Evolutionary conservation across 1,284 basidiomycete genomes (phyloP), one percentile per base, ranked within the genome.

Genomic region (Melampsora americana): DNA sequence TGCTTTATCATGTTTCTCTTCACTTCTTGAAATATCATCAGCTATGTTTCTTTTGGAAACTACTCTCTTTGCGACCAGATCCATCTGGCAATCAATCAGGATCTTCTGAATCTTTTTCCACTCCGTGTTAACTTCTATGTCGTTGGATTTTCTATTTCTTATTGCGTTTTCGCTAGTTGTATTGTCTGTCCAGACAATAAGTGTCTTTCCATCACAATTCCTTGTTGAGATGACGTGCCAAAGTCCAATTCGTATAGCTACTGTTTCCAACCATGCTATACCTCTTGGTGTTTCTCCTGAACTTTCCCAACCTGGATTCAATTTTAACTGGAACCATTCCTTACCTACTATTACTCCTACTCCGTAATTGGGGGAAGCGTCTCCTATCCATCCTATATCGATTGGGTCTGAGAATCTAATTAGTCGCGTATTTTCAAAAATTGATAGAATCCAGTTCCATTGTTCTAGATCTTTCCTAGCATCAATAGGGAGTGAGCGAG

Each of bases 21-120:
- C 44, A 46, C 66, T 44, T 67, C 66, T 48, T 9, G 66, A 67
- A 3, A 67, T n/a, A n/a, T 6, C 26, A 44, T 67, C 46, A 3
- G 66, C 66, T 4, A 18, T 48, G 26, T 67, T 67, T 18, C 48
- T 26, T 28, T 5, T 28, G 4, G 66, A 67, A 3, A 18, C 28
- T 16, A 67, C 66, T 28, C 66, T 48, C 48, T 50, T 67, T 9
- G 42, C n/a, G n/a, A n/a, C n/a, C n/a, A n/a, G n/a, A n/a, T n/a
- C n/a, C n/a, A n/a, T n/a, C n/a, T n/a, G n/a, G 18, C n/a, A n/a
- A n/a, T n/a, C n/a, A n/a, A n/a, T n/a, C n/a, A n/a, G n/a, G n/a
- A n/a, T n/a, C n/a, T n/a, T n/a, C n/a, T n/a, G n/a, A n/a, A n/a
- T n/a, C n/a, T n/a, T n/a, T n/a, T n/a, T n/a, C n/a, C n/a, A n/a